phyloP scores from a whole-genome alignment of 352 stramenopile species.

The Pythium biforme region DNA sequence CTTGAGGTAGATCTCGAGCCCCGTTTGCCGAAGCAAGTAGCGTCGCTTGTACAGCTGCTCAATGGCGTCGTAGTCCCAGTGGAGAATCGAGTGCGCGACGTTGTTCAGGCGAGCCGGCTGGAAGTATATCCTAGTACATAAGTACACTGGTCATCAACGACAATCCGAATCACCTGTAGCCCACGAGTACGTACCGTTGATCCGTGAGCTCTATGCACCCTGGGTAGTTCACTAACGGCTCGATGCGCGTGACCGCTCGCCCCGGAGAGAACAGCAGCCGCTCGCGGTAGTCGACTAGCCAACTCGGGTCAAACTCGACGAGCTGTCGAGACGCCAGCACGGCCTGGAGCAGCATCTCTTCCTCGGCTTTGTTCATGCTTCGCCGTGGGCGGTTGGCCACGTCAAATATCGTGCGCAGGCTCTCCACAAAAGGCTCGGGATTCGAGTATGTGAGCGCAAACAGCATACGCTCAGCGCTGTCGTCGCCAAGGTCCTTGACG shows the following conservation, averaged over 20 bases:
- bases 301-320: slow-evolving; percentile 74
- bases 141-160: neutral
- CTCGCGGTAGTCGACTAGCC: slow-evolving; percentile 86
- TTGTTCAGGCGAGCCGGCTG: slow-evolving; percentile 92
- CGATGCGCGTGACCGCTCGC: slow-evolving; percentile 70
- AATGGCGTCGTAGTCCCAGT: slow-evolving; percentile 79
- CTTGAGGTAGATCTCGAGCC: slow-evolving; percentile 82
- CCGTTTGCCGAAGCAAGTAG: slow-evolving; percentile 86
- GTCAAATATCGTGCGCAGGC: slow-evolving; percentile 59
- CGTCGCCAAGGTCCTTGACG: slow-evolving; percentile 34
- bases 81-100: slow-evolving; percentile 81
- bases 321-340: slow-evolving; percentile 55
- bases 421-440: slow-evolving; percentile 61
- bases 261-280: slow-evolving; percentile 46
- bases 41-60: slow-evolving; percentile 84
- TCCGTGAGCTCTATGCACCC: slow-evolving; percentile 84
- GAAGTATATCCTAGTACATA: slow-evolving; percentile 80
- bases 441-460: slow-evolving; percentile 78
- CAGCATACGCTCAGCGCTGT: slow-evolving; percentile 33
- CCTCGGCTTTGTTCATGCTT: slow-evolving; percentile 59
- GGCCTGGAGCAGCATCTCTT: slow-evolving; percentile 60
- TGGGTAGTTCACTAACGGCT: slow-evolving; percentile 84
- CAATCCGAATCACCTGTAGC: neutral
- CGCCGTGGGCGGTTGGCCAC: slow-evolving; percentile 45
- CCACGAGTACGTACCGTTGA: slow-evolving; percentile 19